phyloP scores from a whole-genome alignment of 179 eudicot species.

The Silene coronaria region DNA sequence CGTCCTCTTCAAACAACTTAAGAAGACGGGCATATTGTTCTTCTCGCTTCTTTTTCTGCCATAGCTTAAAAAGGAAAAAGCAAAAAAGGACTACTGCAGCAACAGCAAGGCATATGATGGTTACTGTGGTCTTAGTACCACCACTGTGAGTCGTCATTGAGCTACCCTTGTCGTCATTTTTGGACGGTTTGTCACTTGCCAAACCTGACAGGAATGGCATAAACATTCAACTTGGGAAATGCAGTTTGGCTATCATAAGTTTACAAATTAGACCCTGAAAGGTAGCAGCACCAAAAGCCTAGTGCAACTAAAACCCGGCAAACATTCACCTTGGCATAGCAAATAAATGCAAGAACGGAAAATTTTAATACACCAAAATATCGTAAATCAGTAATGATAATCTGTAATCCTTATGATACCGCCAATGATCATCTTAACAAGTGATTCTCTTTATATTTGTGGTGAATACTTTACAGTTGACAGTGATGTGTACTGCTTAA shows the following conservation, averaged over 20 bases:
- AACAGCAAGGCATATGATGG: slow-evolving; percentile 43
- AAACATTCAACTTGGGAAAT: background rate
- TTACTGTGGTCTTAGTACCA: slow-evolving; percentile 44
- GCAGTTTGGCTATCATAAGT: background rate
- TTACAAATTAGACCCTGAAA: background rate
- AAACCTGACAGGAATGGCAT: slow-evolving; percentile 37
- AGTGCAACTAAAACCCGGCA: background rate
- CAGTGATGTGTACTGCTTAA: too few species aligned
- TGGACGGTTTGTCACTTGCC: slow-evolving; percentile 43
- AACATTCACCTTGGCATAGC: background rate
- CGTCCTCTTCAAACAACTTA: slow-evolving; percentile 87
- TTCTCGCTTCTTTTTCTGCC: slow-evolving; percentile 86
- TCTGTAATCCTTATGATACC: too few species aligned
- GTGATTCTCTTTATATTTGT: too few species aligned
- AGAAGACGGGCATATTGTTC: slow-evolving; percentile 86
- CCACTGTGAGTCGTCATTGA: slow-evolving; percentile 27
- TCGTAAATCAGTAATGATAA: too few species aligned
- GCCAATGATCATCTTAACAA: too few species aligned
- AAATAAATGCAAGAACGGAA: background rate
- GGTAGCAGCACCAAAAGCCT: background rate
- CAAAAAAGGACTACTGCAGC: slow-evolving; percentile 40
- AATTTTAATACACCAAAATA: background rate
- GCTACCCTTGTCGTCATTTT: slow-evolving; percentile 24
- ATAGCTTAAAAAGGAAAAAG: slow-evolving; percentile 61
- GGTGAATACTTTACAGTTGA: too few species aligned